Base-by-base conservation (phyloP, 78 protist species). In the Bodo saltans region DNA sequence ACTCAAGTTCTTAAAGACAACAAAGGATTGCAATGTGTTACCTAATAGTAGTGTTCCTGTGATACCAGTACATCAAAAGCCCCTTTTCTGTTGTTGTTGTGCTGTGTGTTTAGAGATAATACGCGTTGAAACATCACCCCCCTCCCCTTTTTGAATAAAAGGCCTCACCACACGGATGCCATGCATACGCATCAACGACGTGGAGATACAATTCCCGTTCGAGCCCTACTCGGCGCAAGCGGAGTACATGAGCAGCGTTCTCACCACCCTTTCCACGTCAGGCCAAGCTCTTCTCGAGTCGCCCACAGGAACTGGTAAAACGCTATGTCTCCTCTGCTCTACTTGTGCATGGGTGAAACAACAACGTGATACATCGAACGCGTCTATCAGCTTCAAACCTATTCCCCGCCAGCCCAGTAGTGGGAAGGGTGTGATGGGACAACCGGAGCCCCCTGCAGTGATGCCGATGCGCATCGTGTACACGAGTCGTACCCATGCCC, bases 291-390 rank as follows among this genome's bases (percentile, higher is more conserved):
- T 95, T 70, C 86, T 95, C 3, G 97, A 95, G 70, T 69, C 86
- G 68, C 97, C 97, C 4, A 95, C 96, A 3, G 98, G 98, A 41
- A 96, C 99, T 0, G 99, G 99, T 0, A 97, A 97, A 87, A 97
- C 99, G 28, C 87, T 97, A 30, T 86, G 95, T 67, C 78, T 97
- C 38, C 87, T 97, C 35, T 94, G 98, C 42, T 87, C 96, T 25
- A 17, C 93, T 0, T 84, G 95, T 21, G 97, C 76, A 12, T 97
- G 98, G 98, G 81, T 79, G 30, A 8, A 3, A 27, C 4, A 3
- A 1, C 53, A 37, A 32, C n/a, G n/a, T n/a, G n/a, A n/a, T n/a
- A 70, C 42, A 32, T 8, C 27, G 17, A n/a, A 38, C 25, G 42
- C 26, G 25, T 25, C 34, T 47, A 73, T 28, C 27, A 72, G n/a